Base-by-base conservation (phyloP, 345 rosid species). In the Euphorbia peplus region DNA sequence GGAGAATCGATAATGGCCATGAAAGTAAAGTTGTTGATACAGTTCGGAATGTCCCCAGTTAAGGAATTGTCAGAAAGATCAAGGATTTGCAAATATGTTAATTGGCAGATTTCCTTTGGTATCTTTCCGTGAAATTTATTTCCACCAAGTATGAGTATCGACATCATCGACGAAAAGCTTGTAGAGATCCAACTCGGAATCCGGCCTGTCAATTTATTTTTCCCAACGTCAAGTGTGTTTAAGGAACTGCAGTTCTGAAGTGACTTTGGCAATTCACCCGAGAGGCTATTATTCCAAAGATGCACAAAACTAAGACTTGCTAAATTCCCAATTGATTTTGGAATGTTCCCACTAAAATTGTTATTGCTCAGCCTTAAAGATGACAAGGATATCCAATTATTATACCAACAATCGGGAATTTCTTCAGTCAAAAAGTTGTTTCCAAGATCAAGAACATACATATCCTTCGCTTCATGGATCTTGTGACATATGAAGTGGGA, bases 341-440 rank as follows among this genome's bases (percentile, higher is more conserved):
- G 72, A 67, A 67, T 39, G 24, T n/a, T 67, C 19, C 70, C 66
- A 11, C 19, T 32, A 8, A 72, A 57, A 0, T 37, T 44, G 41
- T 72, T 72, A 50, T 47, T 25, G 55, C 28, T 10, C 0, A 66
- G 28, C 4, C 54, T n/a, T 32, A 67, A 5, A 8, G 25, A 24
- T n/a, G 0, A 0, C 32, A 73, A 60, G 5, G n/a, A 4, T 48
- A 11, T 35, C 70, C 65, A 72, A 13, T 51, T 72, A 39, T 39
- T 8, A 26, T 12, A 53, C 70, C 70, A 73, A 66, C 76, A 73
- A 65, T 65, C 69, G 29, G 59, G 69, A 16, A 65, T 50, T 21
- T 32, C 50, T 35, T 62, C 70, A 54, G 8, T 41, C 6, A 68
- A 47, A 32, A 1, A 10, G 48, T 68, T 74, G 9, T 24, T 14